Percentiles rank a stretch among this genome's conserved stretches.
These are phyloP conservation scores for Penicillium riverlandense DNA, from an alignment of 495 filamentous ascomycete species.

Conservation along the genomic window DNA sequence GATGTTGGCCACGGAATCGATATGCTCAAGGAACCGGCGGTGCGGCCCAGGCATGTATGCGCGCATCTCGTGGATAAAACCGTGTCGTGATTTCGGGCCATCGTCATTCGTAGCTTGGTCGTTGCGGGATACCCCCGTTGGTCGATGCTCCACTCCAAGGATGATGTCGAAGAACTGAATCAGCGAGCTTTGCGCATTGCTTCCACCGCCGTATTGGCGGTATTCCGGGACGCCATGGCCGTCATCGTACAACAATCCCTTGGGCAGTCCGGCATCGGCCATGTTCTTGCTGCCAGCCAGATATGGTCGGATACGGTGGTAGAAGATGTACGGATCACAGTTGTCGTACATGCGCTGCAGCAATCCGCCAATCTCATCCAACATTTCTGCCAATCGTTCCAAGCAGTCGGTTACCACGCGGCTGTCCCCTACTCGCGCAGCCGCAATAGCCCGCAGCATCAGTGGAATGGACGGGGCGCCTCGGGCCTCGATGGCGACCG, in stretches of 20 bases:
- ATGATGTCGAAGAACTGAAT: constrained; percentile 94
- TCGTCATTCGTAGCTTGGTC: constrained; percentile 11
- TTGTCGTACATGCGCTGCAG: constrained; percentile 84
- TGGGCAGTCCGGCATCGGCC: constrained; percentile 80
- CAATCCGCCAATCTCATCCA: constrained; percentile 73
- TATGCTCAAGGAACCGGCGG: constrained; percentile 76
- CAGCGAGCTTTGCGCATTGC: constrained; percentile 90
- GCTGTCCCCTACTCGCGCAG: constrained; percentile 65
- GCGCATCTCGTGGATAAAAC: constrained; percentile 95
- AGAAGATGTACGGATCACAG: constrained; percentile 91
- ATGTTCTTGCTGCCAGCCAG: constrained; percentile 96
- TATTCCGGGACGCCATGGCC: constrained; percentile 58
- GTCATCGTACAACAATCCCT: constrained; percentile 81
- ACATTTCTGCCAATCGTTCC: constrained; percentile 68
- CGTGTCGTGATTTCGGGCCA: constrained; percentile 47
- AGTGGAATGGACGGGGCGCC: constrained; percentile 82
- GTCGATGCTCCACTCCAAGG: constrained; percentile 85
- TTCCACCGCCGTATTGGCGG: constrained; percentile 79
- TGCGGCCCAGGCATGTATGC: constrained; percentile 94
- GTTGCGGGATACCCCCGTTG: constrained; percentile 65
- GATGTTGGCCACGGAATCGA: constrained; percentile 78
- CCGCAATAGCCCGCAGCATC: constrained; percentile 80
- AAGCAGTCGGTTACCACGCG: constrained; percentile 67
- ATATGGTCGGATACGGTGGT: constrained; percentile 87
- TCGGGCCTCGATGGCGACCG: constrained; percentile 90